A percentile compares a stretch with the other conserved stretches of the same genome.
phyloP scores from a whole-genome alignment of 225 moss, liverwort and hornwort genomes.

The Antitrichia curtipendula region DNA sequence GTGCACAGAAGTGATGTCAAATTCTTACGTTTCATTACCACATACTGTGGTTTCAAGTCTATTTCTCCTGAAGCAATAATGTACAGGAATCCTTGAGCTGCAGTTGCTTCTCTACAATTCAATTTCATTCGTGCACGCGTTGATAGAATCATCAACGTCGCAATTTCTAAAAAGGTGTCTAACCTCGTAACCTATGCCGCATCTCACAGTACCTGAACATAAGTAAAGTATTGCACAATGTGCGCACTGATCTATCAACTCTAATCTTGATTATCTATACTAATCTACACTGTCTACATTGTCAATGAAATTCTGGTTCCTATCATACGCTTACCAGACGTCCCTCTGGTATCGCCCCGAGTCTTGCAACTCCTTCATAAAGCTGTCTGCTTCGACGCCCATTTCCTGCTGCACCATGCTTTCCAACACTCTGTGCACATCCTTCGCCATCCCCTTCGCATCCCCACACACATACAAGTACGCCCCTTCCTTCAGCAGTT shows the following conservation, averaged over 20 bases:
- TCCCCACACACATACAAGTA: slow-evolving; percentile 92
- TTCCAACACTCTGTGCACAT: slow-evolving; percentile 63
- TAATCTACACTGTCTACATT: neutral
- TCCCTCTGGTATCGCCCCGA: slow-evolving; percentile 83
- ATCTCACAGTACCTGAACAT: neutral
- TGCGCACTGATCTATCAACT: neutral
- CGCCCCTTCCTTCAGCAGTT: slow-evolving; percentile 38
- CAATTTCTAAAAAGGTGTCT: neutral
- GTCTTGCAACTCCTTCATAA: slow-evolving; percentile 63
- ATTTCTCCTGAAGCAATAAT: neutral
- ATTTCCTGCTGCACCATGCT: slow-evolving; percentile 59
- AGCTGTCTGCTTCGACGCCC: slow-evolving; percentile 42
- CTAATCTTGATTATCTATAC: no score
- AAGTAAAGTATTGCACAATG: neutral
- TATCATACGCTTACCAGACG: slow-evolving; percentile 48
- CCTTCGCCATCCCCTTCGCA: slow-evolving; percentile 95
- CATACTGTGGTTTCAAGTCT: neutral
- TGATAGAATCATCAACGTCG: neutral
- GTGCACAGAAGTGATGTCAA: neutral
- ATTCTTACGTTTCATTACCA: neutral
- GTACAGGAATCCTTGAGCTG: neutral
- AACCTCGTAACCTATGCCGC: neutral
- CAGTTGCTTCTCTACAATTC: neutral
- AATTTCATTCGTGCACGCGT: neutral
- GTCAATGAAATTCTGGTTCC: neutral